Percentiles rank a stretch among this genome's conserved stretches.
phyloP scores from a whole-genome alignment of 202 grass and related monocot genomes.

The Carex arenaria region DNA sequence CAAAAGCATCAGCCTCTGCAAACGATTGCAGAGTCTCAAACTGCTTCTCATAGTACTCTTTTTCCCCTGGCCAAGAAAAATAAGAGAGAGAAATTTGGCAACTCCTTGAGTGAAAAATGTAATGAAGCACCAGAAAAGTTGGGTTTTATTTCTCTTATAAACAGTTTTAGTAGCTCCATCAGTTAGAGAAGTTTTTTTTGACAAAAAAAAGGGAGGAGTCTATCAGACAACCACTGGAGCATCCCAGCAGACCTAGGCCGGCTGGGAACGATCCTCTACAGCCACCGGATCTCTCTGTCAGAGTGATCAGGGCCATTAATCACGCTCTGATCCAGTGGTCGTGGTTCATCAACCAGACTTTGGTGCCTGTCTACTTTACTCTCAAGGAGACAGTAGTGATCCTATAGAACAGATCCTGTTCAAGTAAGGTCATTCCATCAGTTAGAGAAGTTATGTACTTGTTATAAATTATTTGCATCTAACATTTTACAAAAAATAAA shows the following conservation, averaged over 20 bases:
- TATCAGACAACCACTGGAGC: too few species aligned
- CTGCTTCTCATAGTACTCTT: constrained; percentile 81
- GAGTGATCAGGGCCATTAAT: too few species aligned
- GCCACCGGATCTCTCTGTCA: too few species aligned
- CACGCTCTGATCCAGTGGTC: too few species aligned
- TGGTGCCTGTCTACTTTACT: too few species aligned
- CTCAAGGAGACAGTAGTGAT: too few species aligned
- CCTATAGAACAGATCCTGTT: too few species aligned
- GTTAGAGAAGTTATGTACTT: neutral
- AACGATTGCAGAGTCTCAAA: constrained; percentile 57
- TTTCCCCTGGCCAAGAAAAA: constrained; percentile 36
- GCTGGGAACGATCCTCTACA: too few species aligned
- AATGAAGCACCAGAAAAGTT: neutral
- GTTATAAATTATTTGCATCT: neutral
- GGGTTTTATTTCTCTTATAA: neutral
- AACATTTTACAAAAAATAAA: neutral
- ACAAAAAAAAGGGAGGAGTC: too few species aligned
- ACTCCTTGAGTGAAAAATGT: neutral
- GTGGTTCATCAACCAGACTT: too few species aligned
- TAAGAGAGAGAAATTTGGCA: neutral
- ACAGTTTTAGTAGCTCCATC: neutral
- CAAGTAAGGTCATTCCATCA: neutral
- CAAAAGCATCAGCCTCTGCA: constrained; percentile 56
- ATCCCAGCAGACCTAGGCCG: too few species aligned
- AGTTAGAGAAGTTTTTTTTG: neutral